A percentile compares a stretch with the other conserved stretches of the same genome.
These are phyloP conservation scores for Coemansia sp. DNA, from an alignment of 192 early-diverging fungal species.

Conservation along the genomic window DNA sequence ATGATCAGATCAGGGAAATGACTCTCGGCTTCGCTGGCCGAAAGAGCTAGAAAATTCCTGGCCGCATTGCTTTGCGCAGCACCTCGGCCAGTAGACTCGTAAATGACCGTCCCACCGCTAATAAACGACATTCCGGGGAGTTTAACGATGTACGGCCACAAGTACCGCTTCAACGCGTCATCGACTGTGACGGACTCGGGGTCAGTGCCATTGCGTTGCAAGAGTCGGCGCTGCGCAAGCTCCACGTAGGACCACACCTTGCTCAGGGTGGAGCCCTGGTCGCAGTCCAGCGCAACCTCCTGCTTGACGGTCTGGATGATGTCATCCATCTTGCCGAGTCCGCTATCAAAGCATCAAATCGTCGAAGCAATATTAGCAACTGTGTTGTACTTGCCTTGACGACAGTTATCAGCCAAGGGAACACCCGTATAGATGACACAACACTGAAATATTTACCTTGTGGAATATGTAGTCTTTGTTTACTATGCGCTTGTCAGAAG, in stretches of 20 bases:
- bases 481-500: too few relatives aligned
- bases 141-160: slow-evolving; percentile 43
- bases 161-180: slow-evolving; percentile 22
- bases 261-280: slow-evolving; percentile 31
- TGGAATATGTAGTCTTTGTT: background rate
- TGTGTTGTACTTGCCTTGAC: background rate
- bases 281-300: slow-evolving; percentile 50
- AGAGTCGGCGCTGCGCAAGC: slow-evolving; percentile 28
- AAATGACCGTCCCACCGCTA: slow-evolving; percentile 10
- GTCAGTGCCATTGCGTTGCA: slow-evolving; percentile 11
- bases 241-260: slow-evolving; percentile 40
- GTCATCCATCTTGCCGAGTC: slow-evolving; percentile 30
- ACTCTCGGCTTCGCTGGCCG: slow-evolving; percentile 13
- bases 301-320: slow-evolving; percentile 33
- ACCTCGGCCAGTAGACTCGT: slow-evolving; percentile 5
- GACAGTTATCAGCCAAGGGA: background rate
- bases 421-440: background rate
- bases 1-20: slow-evolving; percentile 29
- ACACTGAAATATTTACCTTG: background rate
- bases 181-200: slow-evolving; percentile 9
- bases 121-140: slow-evolving; percentile 30
- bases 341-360: background rate
- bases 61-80: slow-evolving; percentile 3
- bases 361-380: background rate
- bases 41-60: slow-evolving; percentile 3